Evolutionary conservation across 768 basidiomycete species (phyloP), one percentile per base, ranked within the genome.

Genomic region (Trametes cingulata): DNA sequence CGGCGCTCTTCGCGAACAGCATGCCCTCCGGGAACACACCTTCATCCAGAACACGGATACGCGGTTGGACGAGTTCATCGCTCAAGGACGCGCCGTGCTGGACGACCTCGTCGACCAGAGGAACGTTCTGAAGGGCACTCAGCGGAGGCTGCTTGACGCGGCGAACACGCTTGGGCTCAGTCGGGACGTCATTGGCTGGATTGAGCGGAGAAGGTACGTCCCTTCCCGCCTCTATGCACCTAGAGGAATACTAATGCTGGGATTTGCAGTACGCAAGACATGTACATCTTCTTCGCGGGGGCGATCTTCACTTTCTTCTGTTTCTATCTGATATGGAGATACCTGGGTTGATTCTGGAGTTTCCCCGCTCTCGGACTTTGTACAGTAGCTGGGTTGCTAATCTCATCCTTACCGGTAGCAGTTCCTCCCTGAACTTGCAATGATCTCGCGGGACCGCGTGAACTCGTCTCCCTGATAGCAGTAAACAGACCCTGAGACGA

Each of bases 111-210:
- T 91, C 45, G 95, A 95, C 71, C 97, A 99, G 75, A 79, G 93
- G 60, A 90, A 90, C 69, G 85, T 98, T 73, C 78, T 99, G 59
- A 98, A 98, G 74, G 95, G 93, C n/a, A 98, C 97, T 0, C 90
- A 93, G 70, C 82, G 86, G 66, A 81, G 91, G 55, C 74, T 99
- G 50, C 74, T 97, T 57, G 89, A 92, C 70, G 89, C 93, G 42
- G 97, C 95, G 47, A 98, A 97, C 73, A 97, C 94, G 24, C 75
- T 99, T 59, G 97, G 97, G 0, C 75, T 98, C 70, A 95, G 95
- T 73, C 82, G 95, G 61, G 84, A 96, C 70, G 95, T 96, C 35
- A 98, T 99, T 73, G 88, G 91, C 7, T 99, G 95, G 93, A 95
- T 99, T 65, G 97, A 99, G 71, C 83, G 87, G 63, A 80, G 97